phyloP scores from a whole-genome alignment of 2,329 filamentous ascomycete species.

The Phaeosphaeria sp. region DNA sequence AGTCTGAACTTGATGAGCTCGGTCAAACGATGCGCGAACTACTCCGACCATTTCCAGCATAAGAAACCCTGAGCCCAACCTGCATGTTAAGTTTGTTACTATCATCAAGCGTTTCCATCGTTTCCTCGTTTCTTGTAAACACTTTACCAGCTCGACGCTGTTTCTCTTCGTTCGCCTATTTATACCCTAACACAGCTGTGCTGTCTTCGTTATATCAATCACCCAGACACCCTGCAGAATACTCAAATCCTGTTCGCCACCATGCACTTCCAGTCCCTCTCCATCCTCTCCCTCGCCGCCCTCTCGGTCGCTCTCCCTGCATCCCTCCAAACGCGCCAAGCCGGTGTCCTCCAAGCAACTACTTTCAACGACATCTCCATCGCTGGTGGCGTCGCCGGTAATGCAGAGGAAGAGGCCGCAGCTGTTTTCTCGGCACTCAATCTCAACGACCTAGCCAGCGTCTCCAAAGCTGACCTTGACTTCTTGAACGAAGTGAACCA shows the following conservation, averaged over 20 bases:
- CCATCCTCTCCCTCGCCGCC: constrained; percentile 36
- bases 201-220: constrained; percentile 23
- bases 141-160: constrained; percentile 40
- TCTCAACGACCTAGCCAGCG: constrained; percentile 53
- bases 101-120: constrained; percentile 25
- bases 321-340: constrained; percentile 26
- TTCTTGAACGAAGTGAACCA: constrained; percentile 62
- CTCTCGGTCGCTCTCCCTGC: constrained; percentile 34
- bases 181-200: constrained; percentile 30
- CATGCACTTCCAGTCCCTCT: constrained; percentile 40
- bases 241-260: constrained; percentile 10
- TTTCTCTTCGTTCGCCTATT: constrained; percentile 13
- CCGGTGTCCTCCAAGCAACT: constrained; percentile 35
- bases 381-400: constrained; percentile 14
- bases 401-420: constrained; percentile 30
- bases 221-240: constrained; percentile 3
- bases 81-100: constrained; percentile 22
- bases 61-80: constrained; percentile 13
- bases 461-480: constrained; percentile 57
- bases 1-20: constrained; percentile 10
- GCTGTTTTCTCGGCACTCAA: constrained; percentile 63
- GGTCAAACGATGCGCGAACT: neutral
- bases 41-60: constrained; percentile 8
- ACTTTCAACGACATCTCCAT: constrained; percentile 56
- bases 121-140: constrained; percentile 10